phyloP scores from a whole-genome alignment of 345 rosid species.

The Eucalyptus rudis region DNA sequence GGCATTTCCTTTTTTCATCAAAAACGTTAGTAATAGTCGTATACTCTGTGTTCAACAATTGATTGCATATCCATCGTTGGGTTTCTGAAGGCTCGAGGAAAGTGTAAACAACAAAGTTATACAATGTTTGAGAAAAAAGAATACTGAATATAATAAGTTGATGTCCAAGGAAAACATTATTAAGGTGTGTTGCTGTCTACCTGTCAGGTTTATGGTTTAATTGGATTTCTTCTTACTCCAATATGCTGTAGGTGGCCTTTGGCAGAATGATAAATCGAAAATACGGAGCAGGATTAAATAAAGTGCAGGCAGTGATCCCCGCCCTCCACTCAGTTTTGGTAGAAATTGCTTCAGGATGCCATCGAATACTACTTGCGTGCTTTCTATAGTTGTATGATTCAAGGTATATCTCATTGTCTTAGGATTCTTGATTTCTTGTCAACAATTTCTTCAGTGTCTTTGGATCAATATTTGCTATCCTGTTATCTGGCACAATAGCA shows the following conservation, averaged over 20 bases:
- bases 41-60: neutral
- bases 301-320: no score
- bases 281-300: no score
- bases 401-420: neutral
- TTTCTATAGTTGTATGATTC: neutral
- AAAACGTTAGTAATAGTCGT: neutral
- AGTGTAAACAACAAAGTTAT: conserved; percentile 96
- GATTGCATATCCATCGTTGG: neutral
- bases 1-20: neutral
- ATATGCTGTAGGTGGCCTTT: neutral
- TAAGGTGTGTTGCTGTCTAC: conserved; percentile 40
- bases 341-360: no score
- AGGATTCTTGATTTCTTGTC: neutral
- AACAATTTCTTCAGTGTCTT: conserved; percentile 44
- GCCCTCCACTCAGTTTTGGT: no score
- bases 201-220: neutral
- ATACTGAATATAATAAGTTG: conserved; percentile 68
- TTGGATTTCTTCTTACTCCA: neutral
- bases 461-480: conserved; percentile 82
- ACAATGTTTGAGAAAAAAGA: conserved; percentile 95
- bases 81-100: conserved; percentile 55
- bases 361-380: neutral
- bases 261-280: conserved; percentile 70
- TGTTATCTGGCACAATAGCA: conserved; percentile 88
- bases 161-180: conserved; percentile 74